These are phyloP conservation scores for Eutrema heterophyllum DNA, from an alignment of 345 rosid genomes.

Conservation along the genomic window DNA sequence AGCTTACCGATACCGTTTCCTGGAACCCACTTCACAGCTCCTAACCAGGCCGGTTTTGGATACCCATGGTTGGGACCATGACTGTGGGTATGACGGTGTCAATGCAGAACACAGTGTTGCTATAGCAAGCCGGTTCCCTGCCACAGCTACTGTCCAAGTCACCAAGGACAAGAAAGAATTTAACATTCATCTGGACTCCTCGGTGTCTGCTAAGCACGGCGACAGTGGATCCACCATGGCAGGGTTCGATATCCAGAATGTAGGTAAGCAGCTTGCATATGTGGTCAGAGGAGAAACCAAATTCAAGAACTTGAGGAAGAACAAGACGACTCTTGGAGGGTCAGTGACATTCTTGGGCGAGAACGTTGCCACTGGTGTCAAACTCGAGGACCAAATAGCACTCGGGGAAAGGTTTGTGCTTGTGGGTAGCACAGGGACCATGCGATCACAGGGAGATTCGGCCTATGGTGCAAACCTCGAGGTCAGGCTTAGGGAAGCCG, in stretches of 20 bases:
- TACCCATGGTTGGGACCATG: conserved; percentile 98
- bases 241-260: conserved; percentile 94
- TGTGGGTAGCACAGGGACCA: conserved; percentile 83
- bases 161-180: conserved; percentile 98
- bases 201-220: conserved; percentile 73
- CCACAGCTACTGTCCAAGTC: conserved; percentile 67
- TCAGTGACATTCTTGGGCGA: conserved; percentile 85
- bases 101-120: conserved; percentile 73
- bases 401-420: conserved; percentile 69
- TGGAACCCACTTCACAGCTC: conserved; percentile 84
- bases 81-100: conserved; percentile 94
- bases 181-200: conserved; percentile 88
- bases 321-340: conserved; percentile 68
- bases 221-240: conserved; percentile 85
- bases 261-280: conserved; percentile 91
- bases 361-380: conserved; percentile 76
- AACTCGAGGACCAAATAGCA: conserved; percentile 79
- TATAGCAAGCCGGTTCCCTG: conserved; percentile 61
- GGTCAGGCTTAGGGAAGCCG: conserved; percentile 71
- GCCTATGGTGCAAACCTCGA: conserved; percentile 94
- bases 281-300: conserved; percentile 79
- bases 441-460: conserved; percentile 70
- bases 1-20: conserved; percentile 79
- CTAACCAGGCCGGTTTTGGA: conserved; percentile 88
- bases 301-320: conserved; percentile 65